Evolutionary conservation across 768 basidiomycete species (phyloP).

Genomic region (Crepidotus variabilis): DNA sequence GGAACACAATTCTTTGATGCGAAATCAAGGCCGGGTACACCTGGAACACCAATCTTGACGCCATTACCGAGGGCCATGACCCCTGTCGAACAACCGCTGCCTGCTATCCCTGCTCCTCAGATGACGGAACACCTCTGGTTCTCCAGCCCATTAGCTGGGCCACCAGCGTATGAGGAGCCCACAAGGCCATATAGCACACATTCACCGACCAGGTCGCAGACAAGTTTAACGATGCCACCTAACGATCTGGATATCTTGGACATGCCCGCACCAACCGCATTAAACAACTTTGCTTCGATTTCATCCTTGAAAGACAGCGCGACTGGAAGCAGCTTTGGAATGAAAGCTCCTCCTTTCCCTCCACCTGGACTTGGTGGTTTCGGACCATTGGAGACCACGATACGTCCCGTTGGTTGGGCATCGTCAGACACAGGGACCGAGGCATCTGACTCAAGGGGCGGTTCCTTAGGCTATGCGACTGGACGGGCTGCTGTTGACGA

Average conservation of each 20-base stretch:
- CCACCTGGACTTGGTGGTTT: conserved; percentile 30
- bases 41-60: conserved; percentile 35
- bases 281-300: conserved; percentile 43
- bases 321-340: conserved; percentile 28
- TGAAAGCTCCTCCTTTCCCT: conserved; percentile 26
- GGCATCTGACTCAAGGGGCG: not conserved
- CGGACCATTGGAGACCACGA: conserved; percentile 1
- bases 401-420: conserved; percentile 31
- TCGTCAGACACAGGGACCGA: not conserved
- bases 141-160: conserved; percentile 17
- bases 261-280: conserved; percentile 49
- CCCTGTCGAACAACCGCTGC: conserved; percentile 26
- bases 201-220: conserved; percentile 8
- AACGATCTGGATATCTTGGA: conserved; percentile 26
- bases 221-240: conserved; percentile 4
- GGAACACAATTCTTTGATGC: conserved; percentile 66
- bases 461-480: not conserved
- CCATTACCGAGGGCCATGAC: conserved; percentile 47
- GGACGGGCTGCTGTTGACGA: conserved; percentile 25
- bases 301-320: conserved; percentile 32
- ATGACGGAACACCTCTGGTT: conserved; percentile 20
- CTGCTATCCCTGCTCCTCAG: conserved; percentile 3
- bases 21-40: conserved; percentile 35
- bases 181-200: conserved; percentile 11
- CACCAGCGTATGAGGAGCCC: conserved; percentile 22